Conservation (phyloP, 139 green algal species). For the Coccomyxa sp. region DNA sequence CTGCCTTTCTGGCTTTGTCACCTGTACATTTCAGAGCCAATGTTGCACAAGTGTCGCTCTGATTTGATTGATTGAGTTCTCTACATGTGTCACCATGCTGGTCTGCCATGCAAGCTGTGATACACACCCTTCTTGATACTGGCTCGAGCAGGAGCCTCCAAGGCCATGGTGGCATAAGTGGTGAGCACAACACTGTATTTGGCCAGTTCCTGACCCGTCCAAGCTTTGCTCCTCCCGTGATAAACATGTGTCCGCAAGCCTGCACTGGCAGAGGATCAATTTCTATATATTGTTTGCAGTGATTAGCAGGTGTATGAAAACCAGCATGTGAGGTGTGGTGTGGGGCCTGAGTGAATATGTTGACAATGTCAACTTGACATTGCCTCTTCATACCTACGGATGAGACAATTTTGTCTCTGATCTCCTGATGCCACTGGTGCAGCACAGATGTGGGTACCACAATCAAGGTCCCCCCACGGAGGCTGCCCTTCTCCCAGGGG, state of each 20-base stretch:
- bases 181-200: slow-evolving; percentile 79
- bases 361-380: too few relatives aligned
- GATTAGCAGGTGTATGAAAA: too few relatives aligned
- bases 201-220: slow-evolving; percentile 31
- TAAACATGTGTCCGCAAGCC: slow-evolving; percentile 62
- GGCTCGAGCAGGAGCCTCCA: slow-evolving; percentile 15
- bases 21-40: too few relatives aligned
- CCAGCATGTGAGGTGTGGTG: too few relatives aligned
- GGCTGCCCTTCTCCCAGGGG: slow-evolving; percentile 18
- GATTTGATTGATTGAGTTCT: too few relatives aligned
- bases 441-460: slow-evolving; percentile 82
- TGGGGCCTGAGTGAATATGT: too few relatives aligned
- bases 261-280: neutral
- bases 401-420: slow-evolving; percentile 54
- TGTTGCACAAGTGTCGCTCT: too few relatives aligned
- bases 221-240: slow-evolving; percentile 62
- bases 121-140: neutral
- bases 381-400: slow-evolving; percentile 1
- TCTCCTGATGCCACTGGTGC: slow-evolving; percentile 81
- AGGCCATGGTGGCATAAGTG: slow-evolving; percentile 79
- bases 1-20: neutral
- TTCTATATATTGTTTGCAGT: neutral
- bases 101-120: too few relatives aligned
- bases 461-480: slow-evolving; percentile 67
- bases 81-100: too few relatives aligned